Evolutionary conservation across 805 yeast species (phyloP), one percentile per base, ranked within the genome.

Genomic region (Kluyveromyces wickerhamii): DNA sequence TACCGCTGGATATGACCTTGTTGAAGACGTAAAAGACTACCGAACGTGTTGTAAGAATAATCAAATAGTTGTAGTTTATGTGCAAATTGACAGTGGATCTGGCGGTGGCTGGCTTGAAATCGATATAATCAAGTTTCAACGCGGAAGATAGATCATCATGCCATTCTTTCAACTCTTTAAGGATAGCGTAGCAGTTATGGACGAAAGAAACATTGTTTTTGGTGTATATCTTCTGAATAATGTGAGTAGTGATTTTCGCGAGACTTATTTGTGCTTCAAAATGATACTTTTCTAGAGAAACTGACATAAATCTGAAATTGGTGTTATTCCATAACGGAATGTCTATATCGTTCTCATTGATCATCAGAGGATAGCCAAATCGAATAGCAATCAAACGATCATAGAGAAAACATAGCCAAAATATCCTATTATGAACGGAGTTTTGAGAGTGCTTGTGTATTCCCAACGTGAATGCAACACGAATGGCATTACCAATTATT

Each of bases 341-440:
- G 11, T 43, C 40, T 23, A 45, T 39, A 27, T 43, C 47, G 13
- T 26, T 16, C 32, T 45, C 49, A 12, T 43, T 41, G 10, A 45
- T 38, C 34, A 38, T 33, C 21, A 45, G 32, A 4, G 49, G 49
- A 20, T 39, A 38, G 8, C 49, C 49, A 31, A 43, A 41, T 27
- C 49, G 31, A 7, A 43, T 42, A 8, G 49, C 40, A 7, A 45
- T 37, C 13, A 45, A 28, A 15, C 49, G 36, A 22, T 45, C 49
- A 26, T 45, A 43, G 5, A 45, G 35, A 27, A 39, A 45, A 32
- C 49, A 45, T 4, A 45, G 39, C 49, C 49, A 45, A 27, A 45
- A 45, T 3, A 41, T 34, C 17, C 49, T 39, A 21, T 43, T 43
- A 15, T 43, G 33, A 11, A 20, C 31, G 13, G 32, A 23, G 7